Evolutionary conservation across 202 grass and related monocot species (phyloP).

Genomic region (Hordeum pubiflorum): DNA sequence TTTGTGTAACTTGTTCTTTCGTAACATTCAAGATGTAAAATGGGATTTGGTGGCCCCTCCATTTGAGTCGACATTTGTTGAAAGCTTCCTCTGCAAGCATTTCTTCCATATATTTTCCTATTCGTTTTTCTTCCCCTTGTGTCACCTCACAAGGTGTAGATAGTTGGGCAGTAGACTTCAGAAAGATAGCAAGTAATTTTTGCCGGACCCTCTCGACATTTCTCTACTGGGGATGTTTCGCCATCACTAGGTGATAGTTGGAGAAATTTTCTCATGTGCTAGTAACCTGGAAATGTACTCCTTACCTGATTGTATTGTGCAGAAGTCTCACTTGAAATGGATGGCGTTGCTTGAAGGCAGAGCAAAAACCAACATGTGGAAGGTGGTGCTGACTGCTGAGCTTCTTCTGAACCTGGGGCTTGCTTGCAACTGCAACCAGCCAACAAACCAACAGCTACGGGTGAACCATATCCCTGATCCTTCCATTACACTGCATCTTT

Average conservation of each 20-base stretch:
- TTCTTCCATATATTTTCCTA: not conserved
- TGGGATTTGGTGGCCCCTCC: not conserved
- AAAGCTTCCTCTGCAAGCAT: not conserved
- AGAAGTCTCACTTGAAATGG: not conserved
- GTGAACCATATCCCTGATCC: constrained; percentile 25
- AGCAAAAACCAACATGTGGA: constrained; percentile 31
- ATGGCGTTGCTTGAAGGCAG: constrained; percentile 35
- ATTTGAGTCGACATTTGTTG: not conserved
- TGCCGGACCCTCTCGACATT: not conserved
- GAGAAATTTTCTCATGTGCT: not conserved
- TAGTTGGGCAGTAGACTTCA: constrained; percentile 34
- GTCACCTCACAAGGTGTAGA: constrained; percentile 11
- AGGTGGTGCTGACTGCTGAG: constrained; percentile 29
- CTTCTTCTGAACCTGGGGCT: constrained; percentile 38
- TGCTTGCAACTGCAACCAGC: constrained; percentile 42
- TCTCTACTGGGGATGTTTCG: not conserved
- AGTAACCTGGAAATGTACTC: not conserved
- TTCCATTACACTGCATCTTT: constrained; percentile 21
- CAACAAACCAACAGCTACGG: constrained; percentile 54
- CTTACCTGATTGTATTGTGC: not conserved
- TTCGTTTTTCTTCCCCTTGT: not conserved
- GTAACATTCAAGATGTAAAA: not conserved
- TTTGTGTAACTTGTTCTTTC: not conserved
- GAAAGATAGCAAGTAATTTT: constrained; percentile 26
- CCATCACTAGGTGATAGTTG: not conserved